Percentiles rank a stretch among this genome's conserved stretches.
Evolutionary conservation across 257 asterid species (phyloP).

Genomic region (Forsythia suspensa): DNA sequence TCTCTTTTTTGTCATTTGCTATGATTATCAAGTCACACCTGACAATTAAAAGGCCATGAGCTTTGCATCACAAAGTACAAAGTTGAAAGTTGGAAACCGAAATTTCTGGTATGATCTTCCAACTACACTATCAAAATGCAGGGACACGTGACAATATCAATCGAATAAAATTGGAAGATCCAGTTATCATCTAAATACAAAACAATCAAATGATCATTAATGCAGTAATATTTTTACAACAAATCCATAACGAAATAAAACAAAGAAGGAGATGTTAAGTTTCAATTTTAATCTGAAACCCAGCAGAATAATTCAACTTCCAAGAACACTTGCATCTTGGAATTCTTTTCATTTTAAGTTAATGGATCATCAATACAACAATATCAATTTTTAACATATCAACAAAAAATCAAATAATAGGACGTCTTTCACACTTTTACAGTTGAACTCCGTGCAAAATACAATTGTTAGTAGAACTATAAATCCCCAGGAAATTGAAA

Average conservation of each 20-base stretch:
- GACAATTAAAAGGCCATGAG: conserved; percentile 18
- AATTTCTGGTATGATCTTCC: neutral
- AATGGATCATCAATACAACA: neutral
- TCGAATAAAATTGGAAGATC: neutral
- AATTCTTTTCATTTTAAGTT: neutral
- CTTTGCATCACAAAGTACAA: conserved; percentile 3
- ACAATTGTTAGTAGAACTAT: neutral
- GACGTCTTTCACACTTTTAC: neutral
- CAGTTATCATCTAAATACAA: neutral
- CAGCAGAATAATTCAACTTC: neutral
- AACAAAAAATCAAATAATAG: neutral
- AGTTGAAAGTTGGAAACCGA: neutral
- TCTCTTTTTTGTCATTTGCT: conserved; percentile 89
- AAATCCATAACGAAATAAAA: neutral
- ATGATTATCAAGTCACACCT: conserved; percentile 75
- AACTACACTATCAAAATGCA: neutral
- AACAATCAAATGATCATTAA: neutral
- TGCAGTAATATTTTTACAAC: neutral
- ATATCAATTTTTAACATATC: neutral
- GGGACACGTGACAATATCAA: neutral
- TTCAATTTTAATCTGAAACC: too few relatives aligned
- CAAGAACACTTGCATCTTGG: neutral
- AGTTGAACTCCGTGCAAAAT: neutral
- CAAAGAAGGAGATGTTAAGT: neutral
- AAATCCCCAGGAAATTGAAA: neutral